Evolutionary conservation across 331 rosid genomes (phyloP).

Genomic region (Pyrus hybrid): DNA sequence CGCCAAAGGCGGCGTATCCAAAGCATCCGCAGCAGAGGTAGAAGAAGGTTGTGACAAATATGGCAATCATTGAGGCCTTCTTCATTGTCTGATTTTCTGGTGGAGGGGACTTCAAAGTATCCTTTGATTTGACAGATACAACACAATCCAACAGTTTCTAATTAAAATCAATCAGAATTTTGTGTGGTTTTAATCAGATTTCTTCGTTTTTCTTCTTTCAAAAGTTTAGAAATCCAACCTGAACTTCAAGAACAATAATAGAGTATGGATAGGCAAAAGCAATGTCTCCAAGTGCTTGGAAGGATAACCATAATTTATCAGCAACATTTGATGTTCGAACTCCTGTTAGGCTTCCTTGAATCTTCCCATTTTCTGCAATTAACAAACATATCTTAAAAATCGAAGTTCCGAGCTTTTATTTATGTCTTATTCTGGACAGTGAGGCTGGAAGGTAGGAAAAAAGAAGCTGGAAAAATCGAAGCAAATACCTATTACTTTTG

Average conservation of each 20-base stretch:
- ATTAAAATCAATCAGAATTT: background rate
- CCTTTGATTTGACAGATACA: conserved; percentile 35
- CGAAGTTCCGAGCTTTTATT: background rate
- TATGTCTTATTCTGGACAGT: background rate
- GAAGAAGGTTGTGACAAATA: conserved; percentile 62
- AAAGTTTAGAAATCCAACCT: conserved; percentile 29
- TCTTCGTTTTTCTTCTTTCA: too few relatives aligned
- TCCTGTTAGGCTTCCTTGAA: conserved; percentile 65
- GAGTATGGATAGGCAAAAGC: conserved; percentile 87
- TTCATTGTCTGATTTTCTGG: conserved; percentile 77
- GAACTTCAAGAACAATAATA: conserved; percentile 63
- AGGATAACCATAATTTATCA: conserved; percentile 51
- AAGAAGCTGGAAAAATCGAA: background rate
- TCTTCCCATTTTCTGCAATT: conserved; percentile 57
- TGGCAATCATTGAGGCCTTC: conserved; percentile 52
- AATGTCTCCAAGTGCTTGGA: conserved; percentile 76
- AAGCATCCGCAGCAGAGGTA: conserved; percentile 80
- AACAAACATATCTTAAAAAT: background rate
- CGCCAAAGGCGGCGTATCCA: conserved; percentile 81
- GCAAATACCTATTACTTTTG: conserved; percentile 48
- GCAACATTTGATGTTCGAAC: conserved; percentile 38
- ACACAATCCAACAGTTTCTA: too few relatives aligned
- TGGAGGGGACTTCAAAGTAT: conserved; percentile 78
- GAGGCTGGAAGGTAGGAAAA: background rate
- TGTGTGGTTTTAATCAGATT: background rate